A percentile compares a stretch with the other conserved stretches of the same genome.
Conservation (phyloP, 352 stramenopile species). For the Phytophthora quininea region DNA sequence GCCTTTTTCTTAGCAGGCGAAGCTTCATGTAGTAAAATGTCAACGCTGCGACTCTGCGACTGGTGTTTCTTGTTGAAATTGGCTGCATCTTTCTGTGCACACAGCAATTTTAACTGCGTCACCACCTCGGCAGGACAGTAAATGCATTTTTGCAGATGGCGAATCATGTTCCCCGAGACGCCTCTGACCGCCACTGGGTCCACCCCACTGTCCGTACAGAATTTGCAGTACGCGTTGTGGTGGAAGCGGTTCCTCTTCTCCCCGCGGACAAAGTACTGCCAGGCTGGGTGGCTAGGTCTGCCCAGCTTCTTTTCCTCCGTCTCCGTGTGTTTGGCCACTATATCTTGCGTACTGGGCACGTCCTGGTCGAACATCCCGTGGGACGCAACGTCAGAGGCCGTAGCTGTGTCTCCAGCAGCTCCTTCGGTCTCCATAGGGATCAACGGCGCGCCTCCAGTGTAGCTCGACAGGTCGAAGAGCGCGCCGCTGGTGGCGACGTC, state of each 20-base stretch:
- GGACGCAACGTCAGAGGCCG: conserved; percentile 1
- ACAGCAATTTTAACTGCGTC: conserved; percentile 64
- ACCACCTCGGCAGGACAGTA: conserved; percentile 78
- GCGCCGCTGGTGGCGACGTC: conserved; percentile 26
- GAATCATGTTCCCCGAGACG: conserved; percentile 87
- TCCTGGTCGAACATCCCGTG: conserved; percentile 30
- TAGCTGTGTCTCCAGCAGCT: background rate
- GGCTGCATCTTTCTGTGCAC: conserved; percentile 72
- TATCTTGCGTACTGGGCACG: conserved; percentile 5
- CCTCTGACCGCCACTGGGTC: conserved; percentile 56
- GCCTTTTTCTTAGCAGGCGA: conserved; percentile 37
- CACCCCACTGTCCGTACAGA: conserved; percentile 64
- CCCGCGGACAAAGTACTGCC: conserved; percentile 79
- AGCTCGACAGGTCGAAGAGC: conserved; percentile 57
- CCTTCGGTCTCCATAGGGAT: conserved; percentile 24
- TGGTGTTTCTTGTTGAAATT: conserved; percentile 79
- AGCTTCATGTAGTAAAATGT: conserved; percentile 42
- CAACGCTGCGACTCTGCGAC: conserved; percentile 41
- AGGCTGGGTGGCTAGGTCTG: conserved; percentile 71
- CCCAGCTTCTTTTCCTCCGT: conserved; percentile 75
- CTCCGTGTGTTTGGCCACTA: conserved; percentile 29
- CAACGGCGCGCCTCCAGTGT: conserved; percentile 49
- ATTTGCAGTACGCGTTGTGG: conserved; percentile 78
- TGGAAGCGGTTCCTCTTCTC: conserved; percentile 87
- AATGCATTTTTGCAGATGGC: conserved; percentile 79